Percentiles rank a stretch among this genome's conserved stretches.
Evolutionary conservation across 164 flowering plant species (phyloP).

Genomic region (Vitis amurensis): DNA sequence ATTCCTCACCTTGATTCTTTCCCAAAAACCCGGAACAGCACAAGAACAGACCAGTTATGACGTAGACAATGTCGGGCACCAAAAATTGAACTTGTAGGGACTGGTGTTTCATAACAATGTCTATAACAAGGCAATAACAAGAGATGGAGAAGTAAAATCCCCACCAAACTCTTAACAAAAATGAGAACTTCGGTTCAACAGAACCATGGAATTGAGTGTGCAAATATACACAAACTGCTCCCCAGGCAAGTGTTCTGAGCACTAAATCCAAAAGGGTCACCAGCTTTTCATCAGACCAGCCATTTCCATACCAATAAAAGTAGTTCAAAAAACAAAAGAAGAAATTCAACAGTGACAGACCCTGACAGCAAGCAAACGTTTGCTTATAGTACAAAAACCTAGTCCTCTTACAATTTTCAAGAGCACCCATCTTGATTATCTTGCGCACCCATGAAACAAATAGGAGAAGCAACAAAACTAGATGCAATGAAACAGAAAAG

Average conservation of each 20-base stretch:
- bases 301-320: slow-evolving; percentile 59
- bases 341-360: slow-evolving; percentile 49
- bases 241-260: slow-evolving; percentile 49
- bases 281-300: slow-evolving; percentile 51
- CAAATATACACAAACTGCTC: slow-evolving; percentile 42
- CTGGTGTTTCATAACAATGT: slow-evolving; percentile 28
- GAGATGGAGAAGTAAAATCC: slow-evolving; percentile 42
- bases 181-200: slow-evolving; percentile 37
- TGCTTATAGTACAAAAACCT: slow-evolving; percentile 26
- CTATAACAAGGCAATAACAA: slow-evolving; percentile 45
- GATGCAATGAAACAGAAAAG: slow-evolving; percentile 48
- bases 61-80: slow-evolving; percentile 47
- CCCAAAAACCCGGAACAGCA: slow-evolving; percentile 48
- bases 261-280: slow-evolving; percentile 49
- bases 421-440: slow-evolving; percentile 13
- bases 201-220: slow-evolving; percentile 23
- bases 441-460: slow-evolving; percentile 35
- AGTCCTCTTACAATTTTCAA: slow-evolving; percentile 10
- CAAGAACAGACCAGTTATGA: slow-evolving; percentile 43
- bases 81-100: slow-evolving; percentile 24
- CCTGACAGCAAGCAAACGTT: slow-evolving; percentile 38
- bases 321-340: slow-evolving; percentile 33
- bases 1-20: slow-evolving; percentile 25
- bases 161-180: slow-evolving; percentile 60
- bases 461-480: slow-evolving; percentile 43